A percentile compares a stretch with the other conserved stretches of the same genome.
Evolutionary conservation across 257 asterid species (phyloP).

Genomic region (Przewalskia tangutica): DNA sequence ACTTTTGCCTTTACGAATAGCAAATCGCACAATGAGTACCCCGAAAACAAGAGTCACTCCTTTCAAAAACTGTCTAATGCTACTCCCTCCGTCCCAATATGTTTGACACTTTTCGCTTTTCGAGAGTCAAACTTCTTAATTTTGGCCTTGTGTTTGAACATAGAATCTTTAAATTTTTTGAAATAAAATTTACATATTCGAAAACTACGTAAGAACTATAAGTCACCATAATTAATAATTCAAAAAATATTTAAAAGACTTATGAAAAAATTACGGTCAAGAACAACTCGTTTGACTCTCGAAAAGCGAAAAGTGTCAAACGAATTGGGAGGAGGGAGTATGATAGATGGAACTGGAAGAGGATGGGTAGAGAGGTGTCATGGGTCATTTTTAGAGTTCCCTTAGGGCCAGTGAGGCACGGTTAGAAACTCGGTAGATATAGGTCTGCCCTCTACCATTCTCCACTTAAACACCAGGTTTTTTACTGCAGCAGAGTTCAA

Average conservation of each 20-base stretch:
- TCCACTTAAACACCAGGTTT: not conserved
- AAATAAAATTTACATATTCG: no score
- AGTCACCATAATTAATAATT: no score
- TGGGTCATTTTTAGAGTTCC: not conserved
- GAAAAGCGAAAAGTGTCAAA: no score
- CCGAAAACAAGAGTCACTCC: not conserved
- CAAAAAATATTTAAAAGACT: no score
- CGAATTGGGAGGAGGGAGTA: not conserved
- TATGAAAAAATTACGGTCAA: no score
- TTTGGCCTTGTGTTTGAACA: no score
- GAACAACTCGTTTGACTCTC: no score
- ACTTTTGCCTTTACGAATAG: not conserved
- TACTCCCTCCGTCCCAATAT: not conserved
- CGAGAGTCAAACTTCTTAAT: no score
- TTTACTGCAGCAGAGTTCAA: not conserved
- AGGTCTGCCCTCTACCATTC: not conserved
- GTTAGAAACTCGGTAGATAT: not conserved
- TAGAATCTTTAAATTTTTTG: no score
- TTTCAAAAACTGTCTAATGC: not conserved
- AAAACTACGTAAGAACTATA: no score
- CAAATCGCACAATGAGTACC: not conserved
- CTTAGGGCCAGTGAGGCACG: not conserved
- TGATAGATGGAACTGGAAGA: not conserved
- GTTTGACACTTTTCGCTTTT: no score
- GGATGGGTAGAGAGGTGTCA: not conserved